Base-by-base conservation (phyloP, 2,329 filamentous ascomycete genomes). In the Fusarium succisae region DNA sequence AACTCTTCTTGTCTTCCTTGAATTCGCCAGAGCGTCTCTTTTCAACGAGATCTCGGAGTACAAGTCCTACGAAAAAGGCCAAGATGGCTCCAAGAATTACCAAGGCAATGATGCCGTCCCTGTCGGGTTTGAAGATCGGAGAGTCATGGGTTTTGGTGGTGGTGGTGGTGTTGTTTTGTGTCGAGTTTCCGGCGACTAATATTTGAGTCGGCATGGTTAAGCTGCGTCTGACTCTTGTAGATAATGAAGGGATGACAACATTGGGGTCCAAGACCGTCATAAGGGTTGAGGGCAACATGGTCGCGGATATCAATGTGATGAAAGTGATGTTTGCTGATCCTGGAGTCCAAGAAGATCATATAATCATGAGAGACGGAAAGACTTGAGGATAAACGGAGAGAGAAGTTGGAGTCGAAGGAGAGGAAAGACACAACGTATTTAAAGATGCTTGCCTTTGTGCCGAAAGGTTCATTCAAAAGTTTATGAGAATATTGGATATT, bases 1-100 rank as follows among this genome's bases (percentile, higher is more conserved):
- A 45, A 15, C 32, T 60, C 5, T 10, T 32, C 1, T 48, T 28
- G 14, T 68, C 68, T 3, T 73, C 66, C 24, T 53, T 35, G 12
- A 77, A 69, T 11, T 77, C 70, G 15, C 75, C 63, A 4, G 68
- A 60, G 12, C 38, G 63, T 32, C 44, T 30, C 51, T 73, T 77
- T 45, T 39, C 28, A 14, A 48, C 5, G 39, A 77, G 63, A 55
- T 77, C 75, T 41, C 50, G 44, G 26, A 63, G 4, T 20, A 75
- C 15, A 6, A 77, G 28, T 14, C 53, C 58, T 17, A 68, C 1
- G 28, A 77, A 72, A n/a, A 37, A 38, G 28, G 32, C 10, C 17
- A 67, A 37, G 14, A 74, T 67, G 3, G 67, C 7, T 6, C 47
- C 44, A 14, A 77, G 41, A 20, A 76, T 62, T 8, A 26, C 38